phyloP scores from a whole-genome alignment of 148 eudicot genomes.

The Chenopodium formosanum region DNA sequence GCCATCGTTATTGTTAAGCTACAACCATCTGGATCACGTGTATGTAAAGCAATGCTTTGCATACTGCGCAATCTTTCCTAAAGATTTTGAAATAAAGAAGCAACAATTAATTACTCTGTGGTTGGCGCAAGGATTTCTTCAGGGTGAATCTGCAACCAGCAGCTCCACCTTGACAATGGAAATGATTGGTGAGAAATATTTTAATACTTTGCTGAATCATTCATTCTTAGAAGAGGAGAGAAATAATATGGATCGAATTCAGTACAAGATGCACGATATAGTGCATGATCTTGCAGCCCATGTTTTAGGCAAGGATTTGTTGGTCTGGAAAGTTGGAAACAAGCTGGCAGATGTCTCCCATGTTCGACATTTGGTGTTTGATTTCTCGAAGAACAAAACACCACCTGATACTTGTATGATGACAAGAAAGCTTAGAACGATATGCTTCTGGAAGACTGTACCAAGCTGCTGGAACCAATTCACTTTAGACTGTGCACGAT shows the following conservation, averaged over 20 bases:
- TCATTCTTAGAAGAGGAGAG: conserved; percentile 2
- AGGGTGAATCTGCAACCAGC: neutral
- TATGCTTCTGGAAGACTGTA: no score
- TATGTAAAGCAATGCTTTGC: conserved; percentile 24
- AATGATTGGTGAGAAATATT: neutral
- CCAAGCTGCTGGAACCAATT: no score
- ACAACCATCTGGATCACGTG: conserved; percentile 7
- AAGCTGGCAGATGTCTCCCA: no score
- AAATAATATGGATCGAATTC: no score
- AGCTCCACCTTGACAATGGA: neutral
- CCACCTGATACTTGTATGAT: no score
- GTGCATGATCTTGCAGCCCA: conserved; percentile 21
- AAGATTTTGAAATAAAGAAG: neutral
- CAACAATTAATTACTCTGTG: conserved; percentile 13
- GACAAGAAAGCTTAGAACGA: no score
- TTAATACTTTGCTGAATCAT: conserved; percentile 6
- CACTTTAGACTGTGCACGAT: neutral
- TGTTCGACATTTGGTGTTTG: neutral
- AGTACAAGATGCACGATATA: conserved; percentile 15
- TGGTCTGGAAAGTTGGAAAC: no score
- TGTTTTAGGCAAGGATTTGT: no score
- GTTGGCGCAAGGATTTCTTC: conserved; percentile 21
- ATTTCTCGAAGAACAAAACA: no score
- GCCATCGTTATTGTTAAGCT: conserved; percentile 21
- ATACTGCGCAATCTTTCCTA: conserved; percentile 18